phyloP scores from a whole-genome alignment of 331 rosid species.

The Malus hybrid region DNA sequence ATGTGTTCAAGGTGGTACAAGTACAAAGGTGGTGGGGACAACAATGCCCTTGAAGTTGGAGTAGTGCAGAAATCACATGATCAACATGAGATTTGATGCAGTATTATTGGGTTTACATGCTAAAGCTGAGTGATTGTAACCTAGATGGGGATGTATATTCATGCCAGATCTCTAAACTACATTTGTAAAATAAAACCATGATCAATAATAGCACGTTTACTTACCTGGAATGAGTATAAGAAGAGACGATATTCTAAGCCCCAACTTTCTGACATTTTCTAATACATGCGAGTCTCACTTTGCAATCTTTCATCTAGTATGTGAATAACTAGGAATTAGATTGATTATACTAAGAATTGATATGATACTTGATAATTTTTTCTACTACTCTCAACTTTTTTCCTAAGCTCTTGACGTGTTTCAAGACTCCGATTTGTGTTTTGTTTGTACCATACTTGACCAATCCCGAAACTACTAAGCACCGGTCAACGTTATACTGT shows the following conservation, averaged over 20 bases:
- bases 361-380: background rate
- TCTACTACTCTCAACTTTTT: no score
- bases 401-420: no score
- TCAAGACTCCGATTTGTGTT: background rate
- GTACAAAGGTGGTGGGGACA: slow-evolving; percentile 37
- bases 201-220: background rate
- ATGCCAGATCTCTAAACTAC: background rate
- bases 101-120: no score
- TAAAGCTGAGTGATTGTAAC: no score
- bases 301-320: no score
- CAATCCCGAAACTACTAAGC: no score
- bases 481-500: no score
- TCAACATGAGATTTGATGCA: background rate
- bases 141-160: background rate
- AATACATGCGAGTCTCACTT: fast-evolving
- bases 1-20: slow-evolving; percentile 64
- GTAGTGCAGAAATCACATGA: background rate
- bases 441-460: no score
- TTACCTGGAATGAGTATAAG: background rate
- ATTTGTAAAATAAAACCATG: background rate
- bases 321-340: no score
- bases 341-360: background rate
- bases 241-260: background rate
- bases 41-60: slow-evolving; percentile 5
- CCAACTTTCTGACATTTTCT: background rate